Conservation (phyloP, 2,329 filamentous ascomycete species). For the Fusarium chuoi region DNA sequence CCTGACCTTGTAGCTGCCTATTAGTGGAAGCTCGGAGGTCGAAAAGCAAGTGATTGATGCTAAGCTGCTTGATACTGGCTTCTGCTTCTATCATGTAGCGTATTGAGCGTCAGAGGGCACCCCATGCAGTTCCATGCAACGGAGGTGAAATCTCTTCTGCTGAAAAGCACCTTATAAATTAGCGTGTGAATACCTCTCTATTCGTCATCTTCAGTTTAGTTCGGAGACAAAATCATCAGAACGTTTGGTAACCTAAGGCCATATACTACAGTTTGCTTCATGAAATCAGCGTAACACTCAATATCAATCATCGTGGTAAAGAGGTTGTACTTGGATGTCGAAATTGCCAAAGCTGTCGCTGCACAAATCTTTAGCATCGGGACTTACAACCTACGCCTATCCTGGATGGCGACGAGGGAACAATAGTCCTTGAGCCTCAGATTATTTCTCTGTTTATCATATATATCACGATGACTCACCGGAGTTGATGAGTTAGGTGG, state of each 20-base stretch:
- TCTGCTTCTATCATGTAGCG: neutral
- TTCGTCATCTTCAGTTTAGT: too few relatives aligned
- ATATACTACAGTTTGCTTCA: too few relatives aligned
- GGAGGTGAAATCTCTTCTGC: neutral
- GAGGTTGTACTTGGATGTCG: too few relatives aligned
- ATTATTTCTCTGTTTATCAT: accelerated
- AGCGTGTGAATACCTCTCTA: neutral
- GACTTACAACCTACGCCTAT: neutral
- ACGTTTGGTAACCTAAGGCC: too few relatives aligned
- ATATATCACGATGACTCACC: neutral
- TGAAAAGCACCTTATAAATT: neutral
- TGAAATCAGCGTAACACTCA: too few relatives aligned
- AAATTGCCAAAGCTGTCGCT: too few relatives aligned
- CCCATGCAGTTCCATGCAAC: neutral
- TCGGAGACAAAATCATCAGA: too few relatives aligned
- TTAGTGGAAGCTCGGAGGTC: too few relatives aligned
- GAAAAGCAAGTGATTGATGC: neutral
- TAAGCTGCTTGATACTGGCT: neutral
- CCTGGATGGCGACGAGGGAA: neutral
- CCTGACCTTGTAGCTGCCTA: too few relatives aligned
- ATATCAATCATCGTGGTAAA: too few relatives aligned
- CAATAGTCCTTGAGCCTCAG: neutral
- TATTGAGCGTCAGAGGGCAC: neutral
- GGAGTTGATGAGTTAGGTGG: neutral
- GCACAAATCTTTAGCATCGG: neutral